phyloP scores from a whole-genome alignment of 305 asterid species.

The Fraxinus ornus region DNA sequence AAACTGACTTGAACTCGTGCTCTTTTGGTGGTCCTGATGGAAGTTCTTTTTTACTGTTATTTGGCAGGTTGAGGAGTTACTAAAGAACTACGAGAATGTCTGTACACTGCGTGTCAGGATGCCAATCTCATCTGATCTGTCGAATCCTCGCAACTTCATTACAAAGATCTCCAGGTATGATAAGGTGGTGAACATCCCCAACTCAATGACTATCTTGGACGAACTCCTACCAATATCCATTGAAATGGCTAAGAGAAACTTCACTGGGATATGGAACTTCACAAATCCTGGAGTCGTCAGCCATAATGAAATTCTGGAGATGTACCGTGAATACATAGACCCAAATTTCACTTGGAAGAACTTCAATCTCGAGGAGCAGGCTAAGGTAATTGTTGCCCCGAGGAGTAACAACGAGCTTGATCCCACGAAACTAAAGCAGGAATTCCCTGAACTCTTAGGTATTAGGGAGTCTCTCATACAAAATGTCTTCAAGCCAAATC shows the following conservation, averaged over 20 bases:
- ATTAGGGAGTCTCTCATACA: constrained; percentile 74
- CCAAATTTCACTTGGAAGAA: constrained; percentile 68
- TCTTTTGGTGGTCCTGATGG: neutral
- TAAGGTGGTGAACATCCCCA: constrained; percentile 77
- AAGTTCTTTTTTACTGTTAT: neutral
- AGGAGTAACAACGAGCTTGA: constrained; percentile 85
- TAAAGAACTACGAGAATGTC: constrained; percentile 66
- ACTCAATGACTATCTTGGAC: constrained; percentile 83
- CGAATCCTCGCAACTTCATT: constrained; percentile 78
- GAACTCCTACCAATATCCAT: constrained; percentile 80
- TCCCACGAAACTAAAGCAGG: constrained; percentile 57
- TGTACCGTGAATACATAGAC: constrained; percentile 65
- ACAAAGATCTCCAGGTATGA: constrained; percentile 73
- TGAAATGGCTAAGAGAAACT: constrained; percentile 87
- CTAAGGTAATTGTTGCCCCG: constrained; percentile 77
- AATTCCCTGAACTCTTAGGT: constrained; percentile 64
- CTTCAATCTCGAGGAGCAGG: constrained; percentile 83
- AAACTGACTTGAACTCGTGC: neutral
- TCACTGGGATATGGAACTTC: constrained; percentile 82
- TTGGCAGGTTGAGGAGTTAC: constrained; percentile 70
- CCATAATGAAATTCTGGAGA: constrained; percentile 76
- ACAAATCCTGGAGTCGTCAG: constrained; percentile 88
- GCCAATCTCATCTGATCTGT: constrained; percentile 74
- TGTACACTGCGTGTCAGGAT: constrained; percentile 74
- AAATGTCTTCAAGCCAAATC: constrained; percentile 67